A percentile compares a stretch with the other conserved stretches of the same genome.
Evolutionary conservation across 129 eudicot genomes (phyloP).

Genomic region (Smallanthus sonchifolius): DNA sequence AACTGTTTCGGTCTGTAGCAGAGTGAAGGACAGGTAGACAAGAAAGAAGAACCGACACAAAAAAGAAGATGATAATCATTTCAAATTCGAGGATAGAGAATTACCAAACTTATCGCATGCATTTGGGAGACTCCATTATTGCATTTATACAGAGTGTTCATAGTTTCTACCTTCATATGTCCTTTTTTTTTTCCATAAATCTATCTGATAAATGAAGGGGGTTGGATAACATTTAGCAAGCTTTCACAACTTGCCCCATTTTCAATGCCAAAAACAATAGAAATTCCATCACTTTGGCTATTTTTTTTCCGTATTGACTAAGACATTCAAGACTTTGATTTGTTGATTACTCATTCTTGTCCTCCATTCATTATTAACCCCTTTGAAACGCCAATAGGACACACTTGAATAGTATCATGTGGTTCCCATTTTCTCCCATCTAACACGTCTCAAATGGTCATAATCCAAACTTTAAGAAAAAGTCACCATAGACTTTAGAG

Average conservation of each 20-base stretch:
- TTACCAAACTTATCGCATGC: background rate
- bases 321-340: slow-evolving; percentile 14
- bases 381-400: slow-evolving; percentile 12
- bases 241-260: no score
- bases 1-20: background rate
- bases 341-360: background rate
- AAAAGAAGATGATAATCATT: background rate
- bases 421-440: background rate
- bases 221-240: no score
- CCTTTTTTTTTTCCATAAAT: no score
- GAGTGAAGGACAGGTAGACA: background rate
- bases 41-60: background rate
- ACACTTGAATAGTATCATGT: slow-evolving; percentile 9
- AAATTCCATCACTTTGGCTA: background rate
- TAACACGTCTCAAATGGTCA: background rate
- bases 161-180: background rate
- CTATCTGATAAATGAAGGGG: no score
- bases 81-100: background rate
- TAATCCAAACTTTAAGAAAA: background rate
- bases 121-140: background rate
- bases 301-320: background rate
- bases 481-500: background rate
- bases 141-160: background rate
- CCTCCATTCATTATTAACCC: slow-evolving; percentile 13
- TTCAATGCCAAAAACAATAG: no score